Conservation (phyloP, 2,329 filamentous ascomycete genomes). For the Aspergillus floridensis region DNA sequence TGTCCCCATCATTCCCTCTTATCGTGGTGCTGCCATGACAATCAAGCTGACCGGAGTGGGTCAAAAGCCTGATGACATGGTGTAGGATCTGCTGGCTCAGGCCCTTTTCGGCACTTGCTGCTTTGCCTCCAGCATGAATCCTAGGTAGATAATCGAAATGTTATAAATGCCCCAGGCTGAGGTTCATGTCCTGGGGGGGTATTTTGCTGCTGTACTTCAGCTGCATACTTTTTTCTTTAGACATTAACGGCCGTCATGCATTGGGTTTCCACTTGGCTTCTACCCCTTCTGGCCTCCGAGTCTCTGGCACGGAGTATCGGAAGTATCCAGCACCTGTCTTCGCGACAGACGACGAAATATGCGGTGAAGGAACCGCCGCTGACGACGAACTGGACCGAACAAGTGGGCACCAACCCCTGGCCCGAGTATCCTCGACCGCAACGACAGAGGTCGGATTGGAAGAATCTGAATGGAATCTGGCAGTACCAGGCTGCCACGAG, state of each 20-base stretch:
- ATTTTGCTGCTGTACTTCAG: not conserved
- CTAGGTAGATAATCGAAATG: not conserved
- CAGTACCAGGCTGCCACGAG: conserved; percentile 43
- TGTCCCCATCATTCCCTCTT: not conserved
- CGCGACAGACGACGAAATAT: conserved; percentile 30
- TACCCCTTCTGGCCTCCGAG: not conserved
- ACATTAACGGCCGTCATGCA: not conserved
- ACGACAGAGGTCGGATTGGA: conserved; percentile 47
- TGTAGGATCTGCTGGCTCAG: not conserved
- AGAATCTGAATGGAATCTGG: conserved; percentile 52
- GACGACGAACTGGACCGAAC: conserved; percentile 46
- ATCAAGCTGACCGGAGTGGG: not conserved
- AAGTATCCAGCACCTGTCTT: not conserved
- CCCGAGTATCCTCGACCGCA: conserved; percentile 51
- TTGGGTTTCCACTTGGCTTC: not conserved
- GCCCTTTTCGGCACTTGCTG: not conserved
- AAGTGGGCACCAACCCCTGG: conserved; percentile 50
- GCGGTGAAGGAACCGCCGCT: conserved; percentile 41
- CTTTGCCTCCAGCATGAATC: not conserved
- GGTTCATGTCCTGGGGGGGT: not conserved
- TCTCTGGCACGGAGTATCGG: not conserved
- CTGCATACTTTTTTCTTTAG: not conserved
- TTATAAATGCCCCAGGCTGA: not conserved
- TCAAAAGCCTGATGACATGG: not conserved
- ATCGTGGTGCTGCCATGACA: not conserved